Base-by-base conservation (phyloP, 805 yeast genomes). In the Candida nemodendra region DNA sequence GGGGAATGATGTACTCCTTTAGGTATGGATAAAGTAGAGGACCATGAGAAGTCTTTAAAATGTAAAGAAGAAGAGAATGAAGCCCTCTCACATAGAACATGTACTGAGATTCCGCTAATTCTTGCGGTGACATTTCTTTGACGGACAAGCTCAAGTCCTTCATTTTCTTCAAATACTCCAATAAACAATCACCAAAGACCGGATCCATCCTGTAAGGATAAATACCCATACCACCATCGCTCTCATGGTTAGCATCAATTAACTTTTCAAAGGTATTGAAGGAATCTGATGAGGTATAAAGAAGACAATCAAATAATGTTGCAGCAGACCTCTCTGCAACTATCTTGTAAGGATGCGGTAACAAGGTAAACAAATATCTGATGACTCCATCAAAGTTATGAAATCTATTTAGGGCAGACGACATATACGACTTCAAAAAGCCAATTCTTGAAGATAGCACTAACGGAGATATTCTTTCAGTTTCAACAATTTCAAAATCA, bases 281-380 rank as follows among this genome's bases (percentile, higher is more conserved):
- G 1, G 42, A 28, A 9, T 34, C 41, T 4, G 26, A 27, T 2
- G 51, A 44, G 18, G 54, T 51, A 32, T 42, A 56, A 13, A 48
- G 31, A 9, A 59, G 18, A 30, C 50, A 32, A 33, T 54, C 71
- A 9, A 77, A 74, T 29, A 88, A 55, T 4, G 81, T 62, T 2
- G 77, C 68, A 0, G 90, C 91, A 33, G 84, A 65, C 34, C 79
- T 79, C 15, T 73, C 78, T 16, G 95, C 69, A 5, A 90, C 89
- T 9, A 78, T 76, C 39, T 80, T 81, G 54, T 84, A 84, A 5
- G 84, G 82, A 55, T 86, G 89, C 30, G 74, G 68, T 27, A 83
- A 57, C 21, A 74, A 66, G 1, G 57, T 57, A 49, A 78, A 64
- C 42, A 81, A 62, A 45, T 72, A 58, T 0, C 69, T 50, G 16